phyloP scores from a whole-genome alignment of 129 eudicot genomes.

The Cynara cardunculus region DNA sequence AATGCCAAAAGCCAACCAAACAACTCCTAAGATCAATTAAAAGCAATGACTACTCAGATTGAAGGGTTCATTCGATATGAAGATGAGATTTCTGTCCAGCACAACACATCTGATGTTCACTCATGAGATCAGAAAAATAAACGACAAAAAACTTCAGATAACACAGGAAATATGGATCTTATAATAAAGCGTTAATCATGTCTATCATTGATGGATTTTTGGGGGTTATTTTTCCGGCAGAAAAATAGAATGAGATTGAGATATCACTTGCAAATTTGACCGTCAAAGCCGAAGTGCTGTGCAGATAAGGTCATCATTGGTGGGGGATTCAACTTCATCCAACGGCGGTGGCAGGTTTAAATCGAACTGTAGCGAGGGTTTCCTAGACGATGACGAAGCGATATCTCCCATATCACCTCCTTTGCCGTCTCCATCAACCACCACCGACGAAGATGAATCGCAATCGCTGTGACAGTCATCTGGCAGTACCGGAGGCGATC shows the following conservation, averaged over 20 bases:
- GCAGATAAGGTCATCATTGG: conserved; percentile 39
- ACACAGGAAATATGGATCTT: not conserved
- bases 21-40: no score
- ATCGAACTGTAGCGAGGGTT: conserved; percentile 47
- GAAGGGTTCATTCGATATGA: not conserved
- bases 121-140: conserved; percentile 9
- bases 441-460: conserved; percentile 68
- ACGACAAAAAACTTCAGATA: conserved; percentile 9
- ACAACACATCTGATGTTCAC: not conserved
- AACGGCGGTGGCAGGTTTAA: conserved; percentile 56
- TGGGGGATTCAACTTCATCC: conserved; percentile 25
- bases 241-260: not conserved
- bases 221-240: not conserved
- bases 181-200: conserved; percentile 7
- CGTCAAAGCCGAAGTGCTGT: conserved; percentile 61
- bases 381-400: conserved; percentile 32
- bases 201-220: conserved; percentile 10
- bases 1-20: no score
- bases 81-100: not conserved
- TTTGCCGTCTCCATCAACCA: conserved; percentile 37
- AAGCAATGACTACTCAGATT: not conserved
- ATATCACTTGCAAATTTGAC: not conserved
- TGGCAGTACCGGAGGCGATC: conserved; percentile 45
- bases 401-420: conserved; percentile 27
- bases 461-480: conserved; percentile 80